Percentiles rank a stretch among this genome's conserved stretches.
phyloP scores from a whole-genome alignment of 2,329 filamentous ascomycete genomes.

The Rachicladosporium sp. region DNA sequence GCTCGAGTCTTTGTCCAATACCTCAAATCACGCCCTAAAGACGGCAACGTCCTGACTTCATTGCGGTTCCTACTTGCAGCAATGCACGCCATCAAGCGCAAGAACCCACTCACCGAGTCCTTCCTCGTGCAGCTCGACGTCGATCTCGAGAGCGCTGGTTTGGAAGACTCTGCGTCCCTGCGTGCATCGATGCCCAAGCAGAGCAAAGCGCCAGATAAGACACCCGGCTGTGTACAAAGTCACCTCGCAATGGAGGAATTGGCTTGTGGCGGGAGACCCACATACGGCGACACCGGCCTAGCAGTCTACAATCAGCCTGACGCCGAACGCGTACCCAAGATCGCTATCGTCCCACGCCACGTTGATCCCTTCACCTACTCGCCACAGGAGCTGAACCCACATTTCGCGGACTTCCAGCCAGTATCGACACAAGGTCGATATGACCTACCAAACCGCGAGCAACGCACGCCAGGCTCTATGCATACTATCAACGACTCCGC shows the following conservation, averaged over 20 bases:
- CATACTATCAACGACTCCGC: constrained; percentile 6
- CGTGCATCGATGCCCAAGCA: constrained; percentile 10
- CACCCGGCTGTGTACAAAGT: constrained; percentile 9
- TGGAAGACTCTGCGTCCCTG: constrained; percentile 27
- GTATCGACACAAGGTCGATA: constrained; percentile 3
- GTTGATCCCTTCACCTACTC: background rate
- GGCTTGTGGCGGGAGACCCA: background rate
- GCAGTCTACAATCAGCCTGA: constrained; percentile 12
- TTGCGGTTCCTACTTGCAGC: constrained; percentile 83
- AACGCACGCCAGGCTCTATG: constrained; percentile 14
- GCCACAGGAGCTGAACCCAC: background rate
- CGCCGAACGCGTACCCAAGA: background rate
- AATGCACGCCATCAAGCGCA: constrained; percentile 77
- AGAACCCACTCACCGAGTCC: constrained; percentile 85
- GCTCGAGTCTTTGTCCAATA: constrained; percentile 93
- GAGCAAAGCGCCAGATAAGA: constrained; percentile 1
- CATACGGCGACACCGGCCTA: constrained; percentile 14
- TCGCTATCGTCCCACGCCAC: background rate
- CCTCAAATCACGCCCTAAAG: constrained; percentile 82
- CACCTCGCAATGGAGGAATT: constrained; percentile 7
- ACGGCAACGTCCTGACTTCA: constrained; percentile 64
- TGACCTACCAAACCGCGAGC: constrained; percentile 15
- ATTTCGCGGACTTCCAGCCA: background rate
- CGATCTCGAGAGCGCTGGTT: constrained; percentile 67
- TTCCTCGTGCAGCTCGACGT: constrained; percentile 90